Base-by-base conservation (phyloP, 1,284 basidiomycete species). In the Thelephora terrestris region DNA sequence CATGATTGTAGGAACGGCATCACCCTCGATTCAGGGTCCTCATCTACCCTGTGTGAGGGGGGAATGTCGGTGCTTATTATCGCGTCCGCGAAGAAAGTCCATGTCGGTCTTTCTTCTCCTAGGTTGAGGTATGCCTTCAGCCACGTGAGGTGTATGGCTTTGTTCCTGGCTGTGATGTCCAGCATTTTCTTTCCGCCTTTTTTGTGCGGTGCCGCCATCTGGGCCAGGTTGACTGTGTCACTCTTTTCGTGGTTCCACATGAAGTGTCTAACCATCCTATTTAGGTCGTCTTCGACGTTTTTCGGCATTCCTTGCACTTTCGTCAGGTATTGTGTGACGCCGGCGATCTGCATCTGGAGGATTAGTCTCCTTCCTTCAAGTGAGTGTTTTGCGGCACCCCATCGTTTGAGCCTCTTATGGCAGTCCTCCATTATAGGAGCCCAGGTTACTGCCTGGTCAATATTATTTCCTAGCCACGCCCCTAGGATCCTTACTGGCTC, bases 281-380 rank as follows among this genome's bases (percentile, higher is more conserved):
- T 48, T 7, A 64, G 7, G 1, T 17, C 24, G 5, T 53, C 32
- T 47, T 62, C 55, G 1, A 55, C 46, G 2, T 55, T 32, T 17
- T 52, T 47, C 0, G 64, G 62, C 65, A 69, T 66, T 4, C 64
- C 63, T 53, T 69, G 64, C 0, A 63, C 64, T 35, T 51, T 49
- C 0, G 65, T 55, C 0, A 63, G 52, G 53, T 61, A 68, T 49
- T 66, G 65, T 5, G 63, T 61, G n/a, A 53, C 50, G 0, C 60
- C 58, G 0, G 58, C 60, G 0, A 64, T 46, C 27, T 54, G 51
- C 55, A 63, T 58, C 18, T 57, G 52, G 3, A 60, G 20, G 1
- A 65, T 61, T 6, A 61, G 55, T 3, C 47, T 23, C 37, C 50
- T 52, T 0, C 62, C 63, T 34, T 58, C 53, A 10, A 62, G 34